Evolutionary conservation across 2,329 filamentous ascomycete species (phyloP).

Genomic region (Neopestalotiopsis sp.): DNA sequence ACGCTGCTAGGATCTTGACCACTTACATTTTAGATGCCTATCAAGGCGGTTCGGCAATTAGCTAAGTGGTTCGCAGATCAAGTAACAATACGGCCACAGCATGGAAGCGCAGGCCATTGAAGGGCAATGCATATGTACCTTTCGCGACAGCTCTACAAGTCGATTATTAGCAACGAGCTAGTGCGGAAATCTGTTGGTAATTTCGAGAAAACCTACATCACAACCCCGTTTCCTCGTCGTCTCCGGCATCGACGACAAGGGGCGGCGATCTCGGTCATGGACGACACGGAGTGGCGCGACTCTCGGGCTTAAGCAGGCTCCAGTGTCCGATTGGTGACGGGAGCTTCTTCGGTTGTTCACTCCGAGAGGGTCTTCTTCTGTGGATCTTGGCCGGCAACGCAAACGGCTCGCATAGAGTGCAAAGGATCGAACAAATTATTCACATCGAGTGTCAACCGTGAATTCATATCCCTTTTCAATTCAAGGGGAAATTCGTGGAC

Average conservation of each 20-base stretch:
- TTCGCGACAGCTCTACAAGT: conserved; percentile 4
- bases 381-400: not conserved
- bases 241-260: conserved; percentile 9
- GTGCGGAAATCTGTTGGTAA: not conserved
- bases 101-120: not conserved
- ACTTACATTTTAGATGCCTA: conserved; percentile 16
- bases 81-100: not conserved
- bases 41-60: not conserved
- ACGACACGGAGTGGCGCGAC: not conserved
- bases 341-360: not conserved
- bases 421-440: not conserved
- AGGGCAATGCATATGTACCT: not conserved
- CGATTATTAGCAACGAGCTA: not conserved
- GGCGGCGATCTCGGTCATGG: conserved; percentile 5
- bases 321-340: not conserved
- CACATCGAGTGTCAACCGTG: not conserved
- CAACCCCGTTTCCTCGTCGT: conserved; percentile 10
- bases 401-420: not conserved
- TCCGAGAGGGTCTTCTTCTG: not conserved
- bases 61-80: not conserved
- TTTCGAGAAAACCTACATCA: not conserved
- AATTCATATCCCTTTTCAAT: conserved; percentile 12
- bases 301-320: not conserved
- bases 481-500: not conserved
- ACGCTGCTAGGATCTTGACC: not conserved